Conservation (phyloP, 2,329 filamentous ascomycete genomes). For the Pleurostoma richardsiae region DNA sequence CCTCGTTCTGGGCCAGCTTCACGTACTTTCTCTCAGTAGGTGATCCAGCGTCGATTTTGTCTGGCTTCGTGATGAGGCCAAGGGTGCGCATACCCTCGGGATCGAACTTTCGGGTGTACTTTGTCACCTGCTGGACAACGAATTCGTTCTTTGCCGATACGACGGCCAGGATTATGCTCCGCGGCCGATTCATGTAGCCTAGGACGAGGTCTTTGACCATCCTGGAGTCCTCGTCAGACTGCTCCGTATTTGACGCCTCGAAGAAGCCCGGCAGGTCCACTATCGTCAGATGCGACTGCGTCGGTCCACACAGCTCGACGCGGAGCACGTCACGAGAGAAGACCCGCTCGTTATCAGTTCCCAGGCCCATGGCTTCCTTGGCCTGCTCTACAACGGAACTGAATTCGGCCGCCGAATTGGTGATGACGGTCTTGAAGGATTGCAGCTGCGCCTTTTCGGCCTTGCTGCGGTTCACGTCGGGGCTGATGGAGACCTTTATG, state of each 20-base stretch:
- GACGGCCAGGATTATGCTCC: slow-evolving; percentile 51
- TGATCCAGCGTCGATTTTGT: slow-evolving; percentile 19
- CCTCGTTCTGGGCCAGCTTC: slow-evolving; percentile 21
- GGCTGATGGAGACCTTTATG: neutral
- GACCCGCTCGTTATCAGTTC: slow-evolving; percentile 20
- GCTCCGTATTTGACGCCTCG: slow-evolving; percentile 31
- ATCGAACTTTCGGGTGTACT: slow-evolving; percentile 19
- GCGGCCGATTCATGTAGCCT: slow-evolving; percentile 43
- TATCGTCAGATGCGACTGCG: slow-evolving; percentile 42
- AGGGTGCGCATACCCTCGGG: slow-evolving; percentile 31
- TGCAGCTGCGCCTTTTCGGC: neutral
- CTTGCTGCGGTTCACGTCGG: neutral
- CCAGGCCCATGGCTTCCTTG: slow-evolving; percentile 36
- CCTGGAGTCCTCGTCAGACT: slow-evolving; percentile 30
- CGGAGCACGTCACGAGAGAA: slow-evolving; percentile 34
- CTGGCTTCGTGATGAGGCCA: slow-evolving; percentile 45
- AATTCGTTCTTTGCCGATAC: slow-evolving; percentile 44
- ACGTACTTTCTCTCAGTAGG: slow-evolving; percentile 20
- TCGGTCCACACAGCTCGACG: slow-evolving; percentile 33
- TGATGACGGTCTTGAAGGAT: neutral
- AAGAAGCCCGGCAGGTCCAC: slow-evolving; percentile 49
- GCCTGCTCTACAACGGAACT: slow-evolving; percentile 19
- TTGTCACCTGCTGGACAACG: slow-evolving; percentile 48
- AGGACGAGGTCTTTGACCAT: slow-evolving; percentile 35
- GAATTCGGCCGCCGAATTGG: neutral